phyloP scores from a whole-genome alignment of 2,329 filamentous ascomycete species.

The Fusarium sp. region DNA sequence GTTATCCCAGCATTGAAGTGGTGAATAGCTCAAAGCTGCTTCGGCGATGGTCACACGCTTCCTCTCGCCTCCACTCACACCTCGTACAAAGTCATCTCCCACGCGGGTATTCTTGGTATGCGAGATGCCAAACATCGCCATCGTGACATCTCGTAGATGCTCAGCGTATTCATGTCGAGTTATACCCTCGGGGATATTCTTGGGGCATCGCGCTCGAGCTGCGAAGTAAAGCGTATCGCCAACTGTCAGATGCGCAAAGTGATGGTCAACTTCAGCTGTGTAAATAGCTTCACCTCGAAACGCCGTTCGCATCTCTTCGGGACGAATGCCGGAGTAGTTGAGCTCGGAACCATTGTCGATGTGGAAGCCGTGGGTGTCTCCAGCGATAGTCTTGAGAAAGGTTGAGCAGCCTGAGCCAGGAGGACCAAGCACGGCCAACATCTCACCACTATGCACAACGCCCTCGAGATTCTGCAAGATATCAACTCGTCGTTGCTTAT shows the following conservation, averaged over 20 bases:
- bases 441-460: constrained; percentile 73
- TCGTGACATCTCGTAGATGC: constrained; percentile 74
- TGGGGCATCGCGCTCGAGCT: constrained; percentile 72
- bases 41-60: constrained; percentile 55
- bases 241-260: constrained; percentile 79
- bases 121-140: constrained; percentile 76
- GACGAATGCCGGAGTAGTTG: constrained; percentile 76
- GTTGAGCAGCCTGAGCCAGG: constrained; percentile 79
- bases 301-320: constrained; percentile 76
- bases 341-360: constrained; percentile 75
- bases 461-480: constrained; percentile 74
- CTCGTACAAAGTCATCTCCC: constrained; percentile 76
- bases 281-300: constrained; percentile 87
- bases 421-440: constrained; percentile 77
- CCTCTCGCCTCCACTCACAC: constrained; percentile 64
- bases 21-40: constrained; percentile 51
- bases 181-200: constrained; percentile 67
- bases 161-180: constrained; percentile 62
- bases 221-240: constrained; percentile 82
- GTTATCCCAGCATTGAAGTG: constrained; percentile 77
- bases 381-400: constrained; percentile 81
- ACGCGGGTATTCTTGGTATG: constrained; percentile 76
- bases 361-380: constrained; percentile 80
- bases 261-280: constrained; percentile 82
- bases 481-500: constrained; percentile 67